Conservation (phyloP, 2,329 filamentous ascomycete species). For the Colletotrichum euphorbiae region DNA sequence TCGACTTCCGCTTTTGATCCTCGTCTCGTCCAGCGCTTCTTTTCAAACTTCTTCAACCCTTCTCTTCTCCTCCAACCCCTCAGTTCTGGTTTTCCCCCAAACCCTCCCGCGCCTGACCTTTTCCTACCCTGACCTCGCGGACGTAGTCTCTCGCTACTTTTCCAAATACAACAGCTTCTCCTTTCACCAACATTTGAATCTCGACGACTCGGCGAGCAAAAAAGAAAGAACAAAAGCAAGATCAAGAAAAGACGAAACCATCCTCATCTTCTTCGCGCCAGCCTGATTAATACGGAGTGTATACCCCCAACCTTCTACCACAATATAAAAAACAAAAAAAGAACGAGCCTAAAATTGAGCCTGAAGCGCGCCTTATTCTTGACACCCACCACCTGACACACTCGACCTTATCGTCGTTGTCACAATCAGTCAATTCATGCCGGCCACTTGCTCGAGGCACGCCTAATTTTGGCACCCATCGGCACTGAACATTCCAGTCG, state of each 20-base stretch:
- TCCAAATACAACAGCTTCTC: slow-evolving; percentile 21
- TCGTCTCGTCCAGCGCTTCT: slow-evolving; percentile 36
- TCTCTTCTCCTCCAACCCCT: slow-evolving; percentile 24
- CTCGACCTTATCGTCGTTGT: slow-evolving; percentile 29
- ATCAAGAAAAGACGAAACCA: neutral
- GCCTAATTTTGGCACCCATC: slow-evolving; percentile 28
- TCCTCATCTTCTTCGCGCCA: neutral
- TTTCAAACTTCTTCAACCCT: slow-evolving; percentile 31
- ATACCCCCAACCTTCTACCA: neutral
- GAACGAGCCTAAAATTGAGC: slow-evolving; percentile 6
- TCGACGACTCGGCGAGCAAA: slow-evolving; percentile 19
- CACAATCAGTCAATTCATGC: slow-evolving; percentile 31
- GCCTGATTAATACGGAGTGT: slow-evolving; percentile 30
- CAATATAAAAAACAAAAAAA: neutral
- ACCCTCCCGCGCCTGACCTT: slow-evolving; percentile 33
- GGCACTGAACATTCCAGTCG: slow-evolving; percentile 33
- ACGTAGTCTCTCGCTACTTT: slow-evolving; percentile 32
- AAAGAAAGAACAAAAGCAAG: neutral
- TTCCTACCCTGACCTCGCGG: slow-evolving; percentile 33
- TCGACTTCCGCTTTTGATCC: slow-evolving; percentile 20
- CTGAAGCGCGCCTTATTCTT: slow-evolving; percentile 28
- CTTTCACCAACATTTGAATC: slow-evolving; percentile 11
- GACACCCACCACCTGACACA: slow-evolving; percentile 37
- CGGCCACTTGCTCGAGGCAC: slow-evolving; percentile 23
- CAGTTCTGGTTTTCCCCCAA: slow-evolving; percentile 14